These are phyloP conservation scores for Terfezia claveryi DNA, from an alignment of 495 filamentous ascomycete genomes.

Conservation along the genomic window DNA sequence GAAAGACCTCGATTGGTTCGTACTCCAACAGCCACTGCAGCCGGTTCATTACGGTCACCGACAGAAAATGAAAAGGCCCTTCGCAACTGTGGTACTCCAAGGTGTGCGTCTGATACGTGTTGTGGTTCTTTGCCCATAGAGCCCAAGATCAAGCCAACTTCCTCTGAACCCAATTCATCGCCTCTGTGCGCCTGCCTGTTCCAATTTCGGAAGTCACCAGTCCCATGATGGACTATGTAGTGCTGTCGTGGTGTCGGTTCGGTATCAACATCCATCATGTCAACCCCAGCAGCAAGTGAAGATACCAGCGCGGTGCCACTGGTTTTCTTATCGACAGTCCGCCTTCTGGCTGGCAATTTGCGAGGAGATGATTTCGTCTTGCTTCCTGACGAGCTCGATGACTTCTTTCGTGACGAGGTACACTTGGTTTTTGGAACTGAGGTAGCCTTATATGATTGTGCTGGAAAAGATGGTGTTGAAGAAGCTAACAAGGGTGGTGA, in stretches of 20 bases:
- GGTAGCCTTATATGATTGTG: not conserved
- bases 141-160: not conserved
- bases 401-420: not conserved
- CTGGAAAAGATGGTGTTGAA: not conserved
- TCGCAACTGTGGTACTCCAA: not conserved
- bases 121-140: not conserved
- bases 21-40: not conserved
- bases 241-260: not conserved
- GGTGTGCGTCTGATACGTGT: not conserved
- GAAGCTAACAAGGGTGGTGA: not conserved
- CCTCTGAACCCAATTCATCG: not conserved
- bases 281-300: not conserved
- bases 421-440: not conserved
- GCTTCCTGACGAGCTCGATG: not conserved
- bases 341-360: not conserved
- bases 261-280: not conserved
- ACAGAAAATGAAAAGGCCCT: not conserved
- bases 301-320: not conserved
- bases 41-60: not conserved
- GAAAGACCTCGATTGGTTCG: no score
- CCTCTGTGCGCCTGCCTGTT: not conserved
- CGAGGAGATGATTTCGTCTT: not conserved
- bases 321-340: not conserved
- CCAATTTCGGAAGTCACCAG: no score
- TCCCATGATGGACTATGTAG: not conserved